Evolutionary conservation across 495 filamentous ascomycete species (phyloP), one percentile per base, ranked within the genome.

Genomic region (Podospora pseudocomata): DNA sequence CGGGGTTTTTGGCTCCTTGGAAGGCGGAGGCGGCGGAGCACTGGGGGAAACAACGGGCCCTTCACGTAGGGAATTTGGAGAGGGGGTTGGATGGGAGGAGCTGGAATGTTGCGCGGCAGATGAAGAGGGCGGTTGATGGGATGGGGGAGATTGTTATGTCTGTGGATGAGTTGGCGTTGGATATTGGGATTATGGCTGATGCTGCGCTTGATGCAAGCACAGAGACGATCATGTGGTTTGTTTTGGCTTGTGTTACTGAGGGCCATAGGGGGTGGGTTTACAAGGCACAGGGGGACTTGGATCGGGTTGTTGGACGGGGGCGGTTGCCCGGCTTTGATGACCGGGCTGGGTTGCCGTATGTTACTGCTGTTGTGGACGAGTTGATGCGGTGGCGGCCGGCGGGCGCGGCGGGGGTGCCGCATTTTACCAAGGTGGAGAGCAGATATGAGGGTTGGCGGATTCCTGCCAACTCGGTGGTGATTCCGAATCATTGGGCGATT

Each of bases 321-420:
- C 74, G 83, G 0, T 68, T 79, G 18, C 86, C 86, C 0, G 76
- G 67, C 60, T 83, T 84, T 68, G 74, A 75, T 5, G 84, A 87
- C 70, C 72, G 78, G 53, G 60, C 66, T 15, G 73, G 78, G 28
- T 70, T 87, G 18, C 84, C 82, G 2, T 88, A 86, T 67, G 77
- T 82, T 15, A 56, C 39, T 60, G 77, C 71, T 4, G 74, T 82
- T 11, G 79, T 83, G 55, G 85, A 86, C 69, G 84, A 87, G 69
- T 77, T 75, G 18, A 73, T 87, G n/a, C 78, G 86, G 49, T 88
- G 86, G 86, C 72, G 81, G 11, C 85, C 86, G 18, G 78, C 83
- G 15, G 79, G 80, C 1, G 79, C 83, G 1, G 73, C 82, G 26
- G 84, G 82, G 26, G 67, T 89, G 15, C 82, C 87, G 0, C 87